Evolutionary conservation across 208 protist species (phyloP).

Genomic region (Acanthamoeba divionensis): DNA sequence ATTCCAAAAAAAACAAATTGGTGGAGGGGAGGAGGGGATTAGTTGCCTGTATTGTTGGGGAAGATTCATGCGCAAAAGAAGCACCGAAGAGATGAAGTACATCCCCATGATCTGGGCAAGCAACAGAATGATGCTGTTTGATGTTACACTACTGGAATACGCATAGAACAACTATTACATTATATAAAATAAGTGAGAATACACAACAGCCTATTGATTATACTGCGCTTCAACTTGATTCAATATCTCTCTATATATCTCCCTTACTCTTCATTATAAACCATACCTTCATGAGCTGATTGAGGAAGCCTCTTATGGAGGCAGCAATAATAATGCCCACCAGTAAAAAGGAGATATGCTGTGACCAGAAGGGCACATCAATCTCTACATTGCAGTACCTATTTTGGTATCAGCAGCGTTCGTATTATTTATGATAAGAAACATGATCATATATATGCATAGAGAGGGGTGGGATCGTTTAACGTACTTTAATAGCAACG

Average conservation of each 20-base stretch:
- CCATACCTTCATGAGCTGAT: constrained; percentile 75
- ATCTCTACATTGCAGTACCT: constrained; percentile 68
- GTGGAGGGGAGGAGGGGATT: not conserved
- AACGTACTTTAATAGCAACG: constrained; percentile 52
- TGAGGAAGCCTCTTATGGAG: constrained; percentile 77
- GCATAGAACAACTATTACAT: constrained; percentile 70
- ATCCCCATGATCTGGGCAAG: constrained; percentile 81
- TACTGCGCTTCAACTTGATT: no score
- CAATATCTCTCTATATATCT: no score
- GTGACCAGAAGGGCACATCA: constrained; percentile 76
- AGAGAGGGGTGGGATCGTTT: no score
- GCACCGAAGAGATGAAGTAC: constrained; percentile 81
- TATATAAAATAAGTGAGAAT: no score
- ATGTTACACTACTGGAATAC: constrained; percentile 69
- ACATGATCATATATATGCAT: not conserved
- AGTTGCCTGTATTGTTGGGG: constrained; percentile 72
- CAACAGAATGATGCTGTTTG: constrained; percentile 74
- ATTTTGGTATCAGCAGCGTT: no score
- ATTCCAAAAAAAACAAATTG: not conserved
- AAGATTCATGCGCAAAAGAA: constrained; percentile 80
- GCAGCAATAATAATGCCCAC: constrained; percentile 77
- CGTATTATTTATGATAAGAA: not conserved
- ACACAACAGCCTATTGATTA: no score
- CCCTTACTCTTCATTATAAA: no score
- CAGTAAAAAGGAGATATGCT: constrained; percentile 74